phyloP scores from a whole-genome alignment of 1,284 basidiomycete genomes.

The Apiotrichum brassicae region DNA sequence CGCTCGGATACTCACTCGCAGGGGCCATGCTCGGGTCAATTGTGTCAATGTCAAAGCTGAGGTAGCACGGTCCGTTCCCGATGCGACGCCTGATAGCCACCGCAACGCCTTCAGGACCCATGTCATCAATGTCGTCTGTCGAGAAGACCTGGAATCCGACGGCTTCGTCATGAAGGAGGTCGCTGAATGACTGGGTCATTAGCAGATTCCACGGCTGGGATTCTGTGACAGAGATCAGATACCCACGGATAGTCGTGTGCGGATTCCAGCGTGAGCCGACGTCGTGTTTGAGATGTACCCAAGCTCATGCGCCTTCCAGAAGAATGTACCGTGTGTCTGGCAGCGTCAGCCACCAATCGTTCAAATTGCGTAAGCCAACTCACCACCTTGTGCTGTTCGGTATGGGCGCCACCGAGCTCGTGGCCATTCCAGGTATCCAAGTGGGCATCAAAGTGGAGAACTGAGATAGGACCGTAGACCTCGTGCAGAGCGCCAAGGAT shows the following conservation, averaged over 20 bases:
- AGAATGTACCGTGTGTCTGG: slow-evolving; percentile 43
- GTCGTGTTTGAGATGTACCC: slow-evolving; percentile 51
- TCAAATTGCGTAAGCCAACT: slow-evolving; percentile 2
- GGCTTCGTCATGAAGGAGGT: slow-evolving; percentile 40
- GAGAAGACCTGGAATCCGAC: slow-evolving; percentile 47
- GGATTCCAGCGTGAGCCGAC: slow-evolving; percentile 53
- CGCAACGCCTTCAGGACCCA: slow-evolving; percentile 47
- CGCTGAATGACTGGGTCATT: slow-evolving; percentile 10
- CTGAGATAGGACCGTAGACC: slow-evolving; percentile 46
- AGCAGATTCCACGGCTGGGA: no score
- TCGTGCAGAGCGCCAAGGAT: slow-evolving; percentile 42
- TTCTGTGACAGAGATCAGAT: no score
- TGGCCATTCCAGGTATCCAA: slow-evolving; percentile 48
- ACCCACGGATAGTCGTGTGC: slow-evolving; percentile 37
- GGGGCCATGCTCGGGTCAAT: slow-evolving; percentile 42
- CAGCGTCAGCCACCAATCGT: slow-evolving; percentile 16
- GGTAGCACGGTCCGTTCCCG: slow-evolving; percentile 35
- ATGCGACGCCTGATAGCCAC: slow-evolving; percentile 40
- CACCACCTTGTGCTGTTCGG: slow-evolving; percentile 20
- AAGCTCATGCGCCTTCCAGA: slow-evolving; percentile 47
- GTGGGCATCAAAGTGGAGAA: slow-evolving; percentile 37
- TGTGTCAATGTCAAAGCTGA: slow-evolving; percentile 42
- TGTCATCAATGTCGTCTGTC: slow-evolving; percentile 46
- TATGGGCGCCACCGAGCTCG: slow-evolving; percentile 17
- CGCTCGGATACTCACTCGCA: slow-evolving; percentile 27